A percentile compares a stretch with the other conserved stretches of the same genome.
Conservation (phyloP, 805 yeast genomes). For the Saturnispora kantuleensis region DNA sequence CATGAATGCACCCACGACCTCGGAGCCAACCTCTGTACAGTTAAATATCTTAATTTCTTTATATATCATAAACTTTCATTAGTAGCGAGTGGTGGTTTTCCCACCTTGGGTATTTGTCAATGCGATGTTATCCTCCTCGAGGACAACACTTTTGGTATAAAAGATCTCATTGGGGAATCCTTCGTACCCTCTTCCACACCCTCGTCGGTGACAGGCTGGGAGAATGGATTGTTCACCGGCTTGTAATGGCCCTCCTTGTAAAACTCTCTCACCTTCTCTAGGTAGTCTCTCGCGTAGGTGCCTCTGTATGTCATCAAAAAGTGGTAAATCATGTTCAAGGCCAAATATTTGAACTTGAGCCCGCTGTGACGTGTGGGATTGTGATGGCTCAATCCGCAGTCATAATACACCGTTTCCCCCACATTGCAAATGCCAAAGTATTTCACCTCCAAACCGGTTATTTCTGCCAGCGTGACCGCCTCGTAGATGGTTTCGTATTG, state of each 20-base stretch:
- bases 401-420: conserved; percentile 28
- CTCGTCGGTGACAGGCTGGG: conserved; percentile 12
- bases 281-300: conserved; percentile 25
- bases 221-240: conserved; percentile 17
- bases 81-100: not conserved
- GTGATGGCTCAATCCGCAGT: conserved; percentile 23
- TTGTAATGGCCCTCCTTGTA: conserved; percentile 22
- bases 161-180: not conserved
- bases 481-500: conserved; percentile 38
- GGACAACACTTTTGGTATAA: conserved; percentile 11
- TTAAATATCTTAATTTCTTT: not conserved
- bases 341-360: conserved; percentile 15
- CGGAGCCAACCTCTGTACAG: not conserved
- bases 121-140: conserved; percentile 8
- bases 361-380: conserved; percentile 24
- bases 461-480: conserved; percentile 28
- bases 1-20: not conserved
- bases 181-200: conserved; percentile 3
- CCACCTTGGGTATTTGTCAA: no score
- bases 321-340: conserved; percentile 22
- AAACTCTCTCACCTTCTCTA: conserved; percentile 23
- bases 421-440: conserved; percentile 27
- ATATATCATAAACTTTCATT: not conserved
- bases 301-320: conserved; percentile 28
- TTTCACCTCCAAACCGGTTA: conserved; percentile 18